Evolutionary conservation across 441 rosid species (phyloP), one percentile per base, ranked within the genome.

Genomic region (Aquilaria agallochum): DNA sequence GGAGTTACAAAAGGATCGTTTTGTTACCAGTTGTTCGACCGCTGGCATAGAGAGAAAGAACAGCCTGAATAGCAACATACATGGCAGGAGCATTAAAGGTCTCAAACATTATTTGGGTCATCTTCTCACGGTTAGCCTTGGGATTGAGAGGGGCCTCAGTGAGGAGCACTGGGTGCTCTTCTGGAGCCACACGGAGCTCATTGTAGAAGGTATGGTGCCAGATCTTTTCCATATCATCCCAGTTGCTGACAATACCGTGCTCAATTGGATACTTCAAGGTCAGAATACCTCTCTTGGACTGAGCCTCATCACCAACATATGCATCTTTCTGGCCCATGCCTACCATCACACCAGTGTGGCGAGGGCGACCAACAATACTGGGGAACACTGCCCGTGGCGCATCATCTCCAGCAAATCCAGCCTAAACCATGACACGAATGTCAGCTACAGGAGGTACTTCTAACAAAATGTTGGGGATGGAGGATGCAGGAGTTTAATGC

Each of bases 181-280:
- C 98, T 0, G 98, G 98, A 49, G 96, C 98, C 6, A 92, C 98
- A 60, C 98, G 92, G 31, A 89, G 92, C 84, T 90, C 97, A 11
- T 89, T 90, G 83, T 87, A 90, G 81, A 90, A 90, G 34, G 94
- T 89, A 73, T 87, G 95, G 81, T 90, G 97, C 97, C 97, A 90
- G 27, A 90, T 90, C 91, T 90, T 90, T 69, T 91, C 96, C 97
- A 91, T 92, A 63, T 92, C 98, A 74, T 89, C 98, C 98, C 95
- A 88, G 70, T 92, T 89, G 78, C 82, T 92, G 30, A 92, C 96
- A 64, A 89, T 89, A 69, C 92, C 96, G 53, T 92, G 98, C 77
- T 92, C 98, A 33, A 88, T 91, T 2, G 97, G 97, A 77, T 92
- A 92, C 64, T 92, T 92, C 68, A 92, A 58, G 40, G 96, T 87